phyloP scores from a whole-genome alignment of 306 rosid genomes.

The Trifolium subterraneum region DNA sequence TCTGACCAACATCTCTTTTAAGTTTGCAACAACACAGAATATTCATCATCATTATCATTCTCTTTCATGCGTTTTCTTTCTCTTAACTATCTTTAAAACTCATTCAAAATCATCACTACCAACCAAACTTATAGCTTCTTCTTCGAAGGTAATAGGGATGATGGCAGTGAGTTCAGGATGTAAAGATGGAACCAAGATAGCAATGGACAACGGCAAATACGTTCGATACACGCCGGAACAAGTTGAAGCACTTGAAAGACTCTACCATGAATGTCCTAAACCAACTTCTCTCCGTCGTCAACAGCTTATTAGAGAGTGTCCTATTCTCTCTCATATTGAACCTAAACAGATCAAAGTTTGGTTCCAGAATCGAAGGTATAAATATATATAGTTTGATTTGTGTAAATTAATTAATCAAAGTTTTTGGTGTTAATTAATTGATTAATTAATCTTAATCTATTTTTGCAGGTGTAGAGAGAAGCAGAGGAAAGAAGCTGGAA shows the following conservation, averaged over 20 bases:
- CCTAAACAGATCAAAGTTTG: constrained; percentile 99
- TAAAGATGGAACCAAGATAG: constrained; percentile 69
- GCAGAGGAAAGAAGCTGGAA: constrained; percentile 94
- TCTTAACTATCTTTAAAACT: too few species aligned
- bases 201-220: constrained; percentile 95
- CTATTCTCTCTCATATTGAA: constrained; percentile 94
- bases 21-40: background rate
- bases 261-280: constrained; percentile 95
- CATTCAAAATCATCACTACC: too few species aligned
- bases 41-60: background rate
- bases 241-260: constrained; percentile 93
- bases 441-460: too few species aligned
- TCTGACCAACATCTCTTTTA: constrained; percentile 20
- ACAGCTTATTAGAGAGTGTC: constrained; percentile 92
- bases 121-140: too few species aligned
- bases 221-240: constrained; percentile 97
- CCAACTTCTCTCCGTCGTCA: constrained; percentile 98
- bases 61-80: too few species aligned
- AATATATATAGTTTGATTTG: background rate
- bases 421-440: background rate
- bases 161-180: constrained; percentile 76
- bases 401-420: background rate
- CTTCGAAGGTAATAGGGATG: too few species aligned
- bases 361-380: constrained; percentile 95
- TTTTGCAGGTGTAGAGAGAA: constrained; percentile 90